A percentile compares a stretch with the other conserved stretches of the same genome.
Evolutionary conservation across 2,329 filamentous ascomycete species (phyloP).

Genomic region (Pestalotiopsis sp.): DNA sequence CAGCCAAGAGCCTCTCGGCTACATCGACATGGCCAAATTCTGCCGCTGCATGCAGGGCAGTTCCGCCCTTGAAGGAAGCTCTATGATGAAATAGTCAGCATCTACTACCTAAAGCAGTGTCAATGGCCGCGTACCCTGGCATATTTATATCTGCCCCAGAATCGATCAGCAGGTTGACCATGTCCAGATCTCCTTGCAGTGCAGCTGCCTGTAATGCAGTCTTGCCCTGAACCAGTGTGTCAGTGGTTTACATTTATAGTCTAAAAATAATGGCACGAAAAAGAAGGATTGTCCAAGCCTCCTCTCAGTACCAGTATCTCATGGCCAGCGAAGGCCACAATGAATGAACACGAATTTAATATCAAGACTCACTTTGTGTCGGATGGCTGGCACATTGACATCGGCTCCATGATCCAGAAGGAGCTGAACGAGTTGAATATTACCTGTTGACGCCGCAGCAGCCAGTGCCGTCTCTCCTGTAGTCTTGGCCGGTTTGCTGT

Average conservation of each 20-base stretch:
- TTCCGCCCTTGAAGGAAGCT: slow-evolving; percentile 37
- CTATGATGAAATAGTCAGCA: neutral
- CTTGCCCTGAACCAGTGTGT: slow-evolving; percentile 25
- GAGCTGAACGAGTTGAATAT: slow-evolving; percentile 26
- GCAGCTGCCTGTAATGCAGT: slow-evolving; percentile 44
- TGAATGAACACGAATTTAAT: neutral
- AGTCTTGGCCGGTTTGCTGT: slow-evolving; percentile 34
- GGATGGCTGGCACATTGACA: slow-evolving; percentile 35
- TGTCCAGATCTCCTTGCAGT: slow-evolving; percentile 20
- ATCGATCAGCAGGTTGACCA: slow-evolving; percentile 31
- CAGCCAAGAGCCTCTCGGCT: slow-evolving; percentile 32
- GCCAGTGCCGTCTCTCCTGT: slow-evolving; percentile 40
- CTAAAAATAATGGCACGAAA: neutral
- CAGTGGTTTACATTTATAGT: neutral
- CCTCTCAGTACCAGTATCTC: neutral
- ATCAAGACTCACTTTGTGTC: slow-evolving; percentile 24
- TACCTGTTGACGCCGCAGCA: slow-evolving; percentile 33
- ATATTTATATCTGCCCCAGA: slow-evolving; percentile 33
- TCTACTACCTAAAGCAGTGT: neutral
- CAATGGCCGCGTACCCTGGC: slow-evolving; percentile 17
- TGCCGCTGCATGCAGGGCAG: slow-evolving; percentile 40
- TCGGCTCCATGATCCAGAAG: slow-evolving; percentile 35
- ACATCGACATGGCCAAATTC: slow-evolving; percentile 28
- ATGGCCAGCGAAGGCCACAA: neutral
- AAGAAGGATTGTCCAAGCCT: neutral